Percentiles rank a stretch among this genome's conserved stretches.
phyloP scores from a whole-genome alignment of 2,329 filamentous ascomycete species.

The Fusarium sp. region DNA sequence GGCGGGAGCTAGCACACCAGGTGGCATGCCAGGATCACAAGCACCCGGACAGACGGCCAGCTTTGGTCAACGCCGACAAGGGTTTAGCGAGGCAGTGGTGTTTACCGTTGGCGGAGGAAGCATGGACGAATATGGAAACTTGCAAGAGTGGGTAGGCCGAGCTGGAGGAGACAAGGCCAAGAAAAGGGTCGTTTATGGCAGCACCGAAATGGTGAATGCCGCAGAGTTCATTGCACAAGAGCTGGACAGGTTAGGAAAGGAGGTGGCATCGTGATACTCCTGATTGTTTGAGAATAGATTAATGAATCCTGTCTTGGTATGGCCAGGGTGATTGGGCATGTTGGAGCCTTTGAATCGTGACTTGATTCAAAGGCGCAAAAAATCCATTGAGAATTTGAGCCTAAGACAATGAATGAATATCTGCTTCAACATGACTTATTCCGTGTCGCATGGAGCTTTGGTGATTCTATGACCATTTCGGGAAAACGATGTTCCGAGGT shows the following conservation, averaged over 20 bases:
- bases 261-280: slow-evolving; percentile 56
- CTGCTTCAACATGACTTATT: background rate
- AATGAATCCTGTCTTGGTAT: slow-evolving; percentile 21
- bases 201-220: slow-evolving; percentile 83
- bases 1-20: slow-evolving; percentile 56
- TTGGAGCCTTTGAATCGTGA: background rate
- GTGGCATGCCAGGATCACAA: slow-evolving; percentile 62
- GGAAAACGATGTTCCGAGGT: background rate
- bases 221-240: slow-evolving; percentile 74
- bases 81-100: slow-evolving; percentile 91
- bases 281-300: slow-evolving; percentile 30
- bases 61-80: slow-evolving; percentile 91
- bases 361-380: background rate
- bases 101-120: slow-evolving; percentile 96
- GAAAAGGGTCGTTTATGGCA: slow-evolving; percentile 92
- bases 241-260: slow-evolving; percentile 70
- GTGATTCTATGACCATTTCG: background rate
- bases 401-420: background rate
- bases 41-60: slow-evolving; percentile 78
- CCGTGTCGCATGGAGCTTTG: background rate
- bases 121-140: slow-evolving; percentile 98
- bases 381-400: background rate
- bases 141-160: slow-evolving; percentile 94
- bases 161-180: slow-evolving; percentile 75
- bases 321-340: background rate